Evolutionary conservation across 345 rosid species (phyloP).

Genomic region (Rubroshorea leprosula): DNA sequence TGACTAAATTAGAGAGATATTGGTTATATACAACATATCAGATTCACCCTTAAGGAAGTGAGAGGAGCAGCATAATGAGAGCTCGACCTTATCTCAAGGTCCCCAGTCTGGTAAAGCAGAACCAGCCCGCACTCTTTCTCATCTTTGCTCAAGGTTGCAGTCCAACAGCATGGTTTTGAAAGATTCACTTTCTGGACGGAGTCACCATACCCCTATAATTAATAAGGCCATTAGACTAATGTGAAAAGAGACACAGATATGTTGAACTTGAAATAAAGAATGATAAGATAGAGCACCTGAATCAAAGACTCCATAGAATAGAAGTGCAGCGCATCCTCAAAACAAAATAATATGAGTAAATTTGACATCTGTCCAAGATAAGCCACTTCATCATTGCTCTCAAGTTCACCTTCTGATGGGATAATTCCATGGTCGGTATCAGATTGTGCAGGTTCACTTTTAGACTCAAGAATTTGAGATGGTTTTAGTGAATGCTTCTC

Average conservation of each 20-base stretch:
- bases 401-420: slow-evolving; percentile 26
- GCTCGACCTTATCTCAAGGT: slow-evolving; percentile 63
- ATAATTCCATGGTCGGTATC: slow-evolving; percentile 26
- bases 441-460: slow-evolving; percentile 25
- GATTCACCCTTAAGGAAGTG: slow-evolving; percentile 3
- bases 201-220: slow-evolving; percentile 46
- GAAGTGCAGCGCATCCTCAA: slow-evolving; percentile 51
- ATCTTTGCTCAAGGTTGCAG: slow-evolving; percentile 49
- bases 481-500: slow-evolving; percentile 21
- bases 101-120: slow-evolving; percentile 61
- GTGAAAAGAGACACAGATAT: slow-evolving; percentile 20
- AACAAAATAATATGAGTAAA: slow-evolving; percentile 51
- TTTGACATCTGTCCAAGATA: slow-evolving; percentile 27
- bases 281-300: slow-evolving; percentile 44
- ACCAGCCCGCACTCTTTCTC: slow-evolving; percentile 49
- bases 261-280: slow-evolving; percentile 9
- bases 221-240: slow-evolving; percentile 26
- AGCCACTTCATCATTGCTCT: slow-evolving; percentile 28
- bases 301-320: slow-evolving; percentile 45
- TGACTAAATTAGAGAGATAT: neutral
- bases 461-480: slow-evolving; percentile 28
- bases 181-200: slow-evolving; percentile 43
- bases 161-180: slow-evolving; percentile 70
- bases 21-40: neutral
- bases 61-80: neutral